phyloP scores from a whole-genome alignment of 176 grass and related monocot genomes.

The Oryza rufipogon region DNA sequence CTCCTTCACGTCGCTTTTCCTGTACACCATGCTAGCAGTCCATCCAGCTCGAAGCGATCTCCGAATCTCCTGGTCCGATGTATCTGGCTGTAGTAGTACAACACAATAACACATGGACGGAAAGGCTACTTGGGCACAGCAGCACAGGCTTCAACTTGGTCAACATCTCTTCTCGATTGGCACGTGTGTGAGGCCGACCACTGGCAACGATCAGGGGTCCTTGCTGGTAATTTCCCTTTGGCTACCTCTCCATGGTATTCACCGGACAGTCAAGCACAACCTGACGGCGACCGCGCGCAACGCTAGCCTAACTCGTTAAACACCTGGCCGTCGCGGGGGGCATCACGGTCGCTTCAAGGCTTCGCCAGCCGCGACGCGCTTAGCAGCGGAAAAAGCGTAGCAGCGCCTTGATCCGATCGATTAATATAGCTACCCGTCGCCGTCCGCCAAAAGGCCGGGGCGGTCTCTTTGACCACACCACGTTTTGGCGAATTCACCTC shows the following conservation, averaged over 20 bases:
- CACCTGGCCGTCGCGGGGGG: conserved; percentile 33
- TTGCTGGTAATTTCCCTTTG: not conserved
- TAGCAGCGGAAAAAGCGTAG: conserved; percentile 8
- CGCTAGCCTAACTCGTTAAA: conserved; percentile 42
- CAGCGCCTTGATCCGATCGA: not conserved
- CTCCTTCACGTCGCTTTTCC: not conserved
- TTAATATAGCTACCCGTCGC: not conserved
- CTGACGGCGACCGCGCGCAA: not conserved
- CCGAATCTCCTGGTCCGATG: not conserved
- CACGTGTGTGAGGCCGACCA: not conserved
- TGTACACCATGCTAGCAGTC: not conserved
- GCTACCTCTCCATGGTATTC: not conserved
- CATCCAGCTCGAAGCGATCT: not conserved
- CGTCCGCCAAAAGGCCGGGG: conserved; percentile 10
- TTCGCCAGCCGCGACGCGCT: conserved; percentile 35
- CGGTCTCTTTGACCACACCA: conserved; percentile 32
- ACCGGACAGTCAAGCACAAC: not conserved
- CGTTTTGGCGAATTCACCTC: not conserved
- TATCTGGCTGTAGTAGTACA: not conserved
- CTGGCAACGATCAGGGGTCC: not conserved
- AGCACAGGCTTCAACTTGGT: not conserved
- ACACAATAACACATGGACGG: not conserved
- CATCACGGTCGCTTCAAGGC: conserved; percentile 45
- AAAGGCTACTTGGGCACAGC: not conserved
- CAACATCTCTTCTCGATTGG: not conserved